Conservation (phyloP, 2,329 filamentous ascomycete genomes). For the Fusarium sp. region DNA sequence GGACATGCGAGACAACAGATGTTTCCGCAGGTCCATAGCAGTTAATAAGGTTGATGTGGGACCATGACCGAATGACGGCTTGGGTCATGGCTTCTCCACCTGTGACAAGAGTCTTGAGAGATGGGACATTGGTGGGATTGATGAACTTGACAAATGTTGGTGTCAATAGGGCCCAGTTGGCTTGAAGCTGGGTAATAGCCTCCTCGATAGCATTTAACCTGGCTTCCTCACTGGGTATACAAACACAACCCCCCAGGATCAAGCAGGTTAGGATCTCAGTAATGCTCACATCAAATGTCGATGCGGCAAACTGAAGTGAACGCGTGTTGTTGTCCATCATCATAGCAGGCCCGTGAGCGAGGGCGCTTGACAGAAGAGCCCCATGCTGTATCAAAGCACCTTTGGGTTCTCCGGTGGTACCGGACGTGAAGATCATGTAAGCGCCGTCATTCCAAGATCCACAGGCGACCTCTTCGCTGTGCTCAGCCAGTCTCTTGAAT, state of each 20-base stretch:
- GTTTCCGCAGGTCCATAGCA: constrained; percentile 42
- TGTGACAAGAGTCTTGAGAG: constrained; percentile 38
- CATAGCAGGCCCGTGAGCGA: constrained; percentile 38
- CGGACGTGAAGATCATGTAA: constrained; percentile 42
- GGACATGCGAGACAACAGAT: constrained; percentile 35
- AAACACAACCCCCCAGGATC: constrained; percentile 48
- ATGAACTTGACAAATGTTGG: constrained; percentile 39
- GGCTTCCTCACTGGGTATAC: constrained; percentile 54
- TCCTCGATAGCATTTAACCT: constrained; percentile 52
- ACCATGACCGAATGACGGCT: constrained; percentile 38
- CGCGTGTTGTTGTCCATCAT: constrained; percentile 44
- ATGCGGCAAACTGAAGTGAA: constrained; percentile 50
- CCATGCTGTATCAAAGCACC: constrained; percentile 41
- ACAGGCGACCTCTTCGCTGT: neutral
- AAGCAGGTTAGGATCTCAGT: constrained; percentile 37
- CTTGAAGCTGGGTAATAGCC: constrained; percentile 30
- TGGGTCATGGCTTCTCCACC: constrained; percentile 44
- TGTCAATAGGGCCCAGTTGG: constrained; percentile 38
- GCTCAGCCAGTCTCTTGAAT: constrained; percentile 5
- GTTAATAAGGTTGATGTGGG: constrained; percentile 41
- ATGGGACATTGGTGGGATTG: constrained; percentile 31
- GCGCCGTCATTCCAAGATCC: constrained; percentile 31
- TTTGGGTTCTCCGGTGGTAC: constrained; percentile 36
- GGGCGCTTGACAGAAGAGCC: constrained; percentile 32
- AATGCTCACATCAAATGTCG: constrained; percentile 50